Evolutionary conservation across 768 basidiomycete genomes (phyloP), one percentile per base, ranked within the genome.

Genomic region (Auricularia sp.): DNA sequence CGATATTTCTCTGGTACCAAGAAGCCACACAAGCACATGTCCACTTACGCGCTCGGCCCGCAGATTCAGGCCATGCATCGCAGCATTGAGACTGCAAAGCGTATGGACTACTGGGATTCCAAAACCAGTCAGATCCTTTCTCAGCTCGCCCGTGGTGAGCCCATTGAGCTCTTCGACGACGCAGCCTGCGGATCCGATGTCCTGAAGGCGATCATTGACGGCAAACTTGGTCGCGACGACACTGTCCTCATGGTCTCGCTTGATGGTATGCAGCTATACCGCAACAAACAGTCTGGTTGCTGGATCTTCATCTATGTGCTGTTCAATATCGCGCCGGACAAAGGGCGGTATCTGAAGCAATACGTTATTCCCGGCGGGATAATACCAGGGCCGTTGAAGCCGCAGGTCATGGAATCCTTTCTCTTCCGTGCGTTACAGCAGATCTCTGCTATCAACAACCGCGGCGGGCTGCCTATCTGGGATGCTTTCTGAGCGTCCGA

Each of bases 241-340:
- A 73, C 74, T 1, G 62, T 78, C 4, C 66, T 80, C 1, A 70
- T 78, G 62, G 65, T 75, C 0, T 80, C 77, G 0, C 68, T 79
- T 8, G 75, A 82, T 61, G 77, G 80, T 0, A 74, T 76, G 0
- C 80, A 82, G 65, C 73, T 82, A 2, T 79, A 79, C 65, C 63
- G 64, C 6, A 70, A 70, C 66, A 80, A 79, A 65, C 56, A 14
- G 2, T 73, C 78, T 3, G 74, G 76, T 59, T 73, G 73, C 47
- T 76, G 75, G 75, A 70, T 76, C 2, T 73, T 71, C 33, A 77
- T 80, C 0, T 80, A 76, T 76, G 63, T 81, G 0, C 44, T 81
- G 0, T 14, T 77, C 0, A 74, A 78, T 63, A 63, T 75, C 0
- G n/a, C 65, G 0, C 80, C 76, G 0, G 67, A 70, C 11, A 18